phyloP scores from a whole-genome alignment of 352 stramenopile genomes.

The Pythium insidiosum region DNA sequence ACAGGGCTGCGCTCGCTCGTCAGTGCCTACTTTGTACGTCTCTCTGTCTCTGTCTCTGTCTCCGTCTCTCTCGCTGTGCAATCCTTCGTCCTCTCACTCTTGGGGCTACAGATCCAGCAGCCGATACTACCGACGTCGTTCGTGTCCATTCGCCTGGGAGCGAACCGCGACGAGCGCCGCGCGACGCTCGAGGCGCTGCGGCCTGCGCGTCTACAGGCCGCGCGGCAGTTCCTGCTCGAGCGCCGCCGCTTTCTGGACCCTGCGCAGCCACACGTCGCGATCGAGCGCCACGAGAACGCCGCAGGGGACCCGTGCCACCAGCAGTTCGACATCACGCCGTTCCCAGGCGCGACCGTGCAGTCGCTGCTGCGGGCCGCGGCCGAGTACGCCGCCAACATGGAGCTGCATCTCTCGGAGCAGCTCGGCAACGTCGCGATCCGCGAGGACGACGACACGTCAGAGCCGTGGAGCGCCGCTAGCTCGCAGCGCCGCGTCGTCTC shows the following conservation, averaged over 20 bases:
- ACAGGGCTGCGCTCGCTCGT: slow-evolving; percentile 6
- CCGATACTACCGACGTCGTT: background rate
- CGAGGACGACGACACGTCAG: slow-evolving; percentile 4
- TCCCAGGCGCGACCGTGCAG: slow-evolving; percentile 21
- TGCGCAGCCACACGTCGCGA: slow-evolving; percentile 23
- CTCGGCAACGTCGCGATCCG: slow-evolving; percentile 13
- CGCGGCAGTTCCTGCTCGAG: slow-evolving; percentile 25
- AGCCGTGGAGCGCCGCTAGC: background rate
- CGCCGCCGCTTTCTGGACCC: slow-evolving; percentile 23
- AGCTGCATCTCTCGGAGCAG: slow-evolving; percentile 7
- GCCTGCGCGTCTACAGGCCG: slow-evolving; percentile 23
- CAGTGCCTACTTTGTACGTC: background rate
- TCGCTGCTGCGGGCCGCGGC: slow-evolving; percentile 37
- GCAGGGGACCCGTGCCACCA: slow-evolving; percentile 23
- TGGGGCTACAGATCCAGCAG: background rate
- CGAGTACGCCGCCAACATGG: slow-evolving; percentile 37
- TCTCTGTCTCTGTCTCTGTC: background rate
- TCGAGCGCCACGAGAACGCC: slow-evolving; percentile 25
- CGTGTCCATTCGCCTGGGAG: slow-evolving; percentile 4
- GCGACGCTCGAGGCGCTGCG: slow-evolving; percentile 15
- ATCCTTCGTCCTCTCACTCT: background rate
- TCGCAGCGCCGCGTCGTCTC: slow-evolving; percentile 6
- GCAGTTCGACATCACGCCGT: slow-evolving; percentile 40
- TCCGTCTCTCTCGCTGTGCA: too few relatives aligned
- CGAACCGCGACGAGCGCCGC: too few relatives aligned